Evolutionary conservation across 2,329 filamentous ascomycete species (phyloP), one percentile per base, ranked within the genome.

Genomic region (Hypomyces rosellus): DNA sequence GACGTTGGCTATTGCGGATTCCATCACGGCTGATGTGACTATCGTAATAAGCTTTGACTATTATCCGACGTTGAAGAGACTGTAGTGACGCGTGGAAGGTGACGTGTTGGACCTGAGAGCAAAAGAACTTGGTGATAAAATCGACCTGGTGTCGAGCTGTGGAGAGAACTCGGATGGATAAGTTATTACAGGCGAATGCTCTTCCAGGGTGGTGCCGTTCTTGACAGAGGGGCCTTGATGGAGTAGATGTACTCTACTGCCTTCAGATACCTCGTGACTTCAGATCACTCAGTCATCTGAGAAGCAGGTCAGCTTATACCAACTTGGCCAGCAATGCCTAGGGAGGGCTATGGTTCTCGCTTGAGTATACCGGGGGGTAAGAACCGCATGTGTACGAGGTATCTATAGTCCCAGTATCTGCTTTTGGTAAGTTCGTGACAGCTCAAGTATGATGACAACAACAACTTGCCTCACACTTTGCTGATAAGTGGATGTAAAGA

Each of bases 1-100:
- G 50, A 87, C 81, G 51, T 78, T 83, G 34, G 74, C 72, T 55
- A 75, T 63, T 42, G 64, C 61, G 25, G 61, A 64, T 55, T 70
- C 65, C 65, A 69, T 70, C 48, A 33, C 53, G 47, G n/a, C 15
- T 14, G 11, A 7, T n/a, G 20, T 33, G 20, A 15, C 20, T 33
- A 3, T 5, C 14, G 41, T 13, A 13, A 30, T 2, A 6, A 22
- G 2, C 22, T 14, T 41, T 16, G 38, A 18, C 38, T 20, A 13
- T 16, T 6, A 9, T 20, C 15, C 5, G 38, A 20, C 12, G 13
- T 12, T 12, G 16, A 20, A 20, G 38, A 20, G 7, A 5, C 20
- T 5, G 38, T 20, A 12, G 38, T 20, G 38, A 41, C 38, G 16
- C 38, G 38, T 41, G 2, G 38, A 3, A 15, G 37, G 9, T 20